Percentiles rank a stretch among this genome's conserved stretches.
These are phyloP conservation scores for Sporothrix protearum DNA, from an alignment of 2,329 filamentous ascomycete species.

Conservation along the genomic window DNA sequence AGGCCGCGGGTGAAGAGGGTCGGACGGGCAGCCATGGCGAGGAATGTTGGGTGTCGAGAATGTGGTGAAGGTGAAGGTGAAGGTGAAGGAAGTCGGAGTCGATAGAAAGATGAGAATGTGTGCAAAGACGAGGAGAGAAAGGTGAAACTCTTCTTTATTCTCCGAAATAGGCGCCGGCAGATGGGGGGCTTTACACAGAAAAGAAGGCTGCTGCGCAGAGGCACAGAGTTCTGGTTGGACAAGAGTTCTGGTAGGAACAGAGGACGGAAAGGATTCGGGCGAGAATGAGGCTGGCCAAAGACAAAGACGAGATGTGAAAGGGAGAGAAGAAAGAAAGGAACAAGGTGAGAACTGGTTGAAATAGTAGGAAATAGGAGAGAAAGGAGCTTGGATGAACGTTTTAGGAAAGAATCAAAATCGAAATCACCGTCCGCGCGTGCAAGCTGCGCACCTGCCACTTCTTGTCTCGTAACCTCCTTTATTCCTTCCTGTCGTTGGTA, in stretches of 20 bases:
- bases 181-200: neutral
- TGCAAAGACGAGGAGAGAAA: neutral
- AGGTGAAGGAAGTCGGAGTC: neutral
- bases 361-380: neutral
- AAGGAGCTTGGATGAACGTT: neutral
- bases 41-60: neutral
- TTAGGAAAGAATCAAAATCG: neutral
- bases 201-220: constrained; percentile 6
- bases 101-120: no score
- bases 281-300: constrained; percentile 1
- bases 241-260: neutral
- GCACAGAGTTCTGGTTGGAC: neutral
- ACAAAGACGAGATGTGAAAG: neutral
- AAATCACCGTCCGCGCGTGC: neutral
- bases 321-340: neutral
- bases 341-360: neutral
- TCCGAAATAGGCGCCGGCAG: neutral
- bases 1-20: constrained; percentile 61
- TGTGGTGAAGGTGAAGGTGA: neutral
- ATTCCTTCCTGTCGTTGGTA: neutral
- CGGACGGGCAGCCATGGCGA: constrained; percentile 53
- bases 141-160: neutral
- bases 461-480: constrained; percentile 8
- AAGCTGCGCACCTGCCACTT: neutral
- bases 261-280: no score